phyloP scores from a whole-genome alignment of 306 rosid species.

The Clitoria ternatea region DNA sequence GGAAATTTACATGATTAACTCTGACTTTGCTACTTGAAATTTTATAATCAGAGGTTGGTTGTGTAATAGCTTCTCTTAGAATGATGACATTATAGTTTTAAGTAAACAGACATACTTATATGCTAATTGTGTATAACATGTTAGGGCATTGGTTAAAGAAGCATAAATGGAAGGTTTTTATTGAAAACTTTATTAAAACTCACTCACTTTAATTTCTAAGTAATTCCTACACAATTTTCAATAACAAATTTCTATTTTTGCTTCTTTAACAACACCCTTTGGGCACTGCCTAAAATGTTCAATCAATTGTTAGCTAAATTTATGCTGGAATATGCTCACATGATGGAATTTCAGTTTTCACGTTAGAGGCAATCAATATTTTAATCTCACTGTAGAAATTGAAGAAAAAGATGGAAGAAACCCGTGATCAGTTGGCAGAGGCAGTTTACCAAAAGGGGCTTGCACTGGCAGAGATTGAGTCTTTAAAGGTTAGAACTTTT shows the following conservation, averaged over 20 bases:
- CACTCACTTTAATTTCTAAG: no score
- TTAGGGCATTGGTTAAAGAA: no score
- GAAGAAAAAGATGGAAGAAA: slow-evolving; percentile 81
- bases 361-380: slow-evolving; percentile 11
- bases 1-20: slow-evolving; percentile 6
- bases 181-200: no score
- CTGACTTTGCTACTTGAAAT: slow-evolving; percentile 4
- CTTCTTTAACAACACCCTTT: no score
- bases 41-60: background rate
- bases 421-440: slow-evolving; percentile 82
- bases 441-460: slow-evolving; percentile 91
- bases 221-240: no score
- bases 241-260: no score
- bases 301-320: background rate
- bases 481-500: slow-evolving; percentile 59
- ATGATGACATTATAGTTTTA: background rate
- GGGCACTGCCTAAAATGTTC: background rate
- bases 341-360: background rate
- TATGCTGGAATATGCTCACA: background rate
- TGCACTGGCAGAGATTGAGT: slow-evolving; percentile 64
- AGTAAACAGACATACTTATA: slow-evolving; percentile 4
- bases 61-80: background rate
- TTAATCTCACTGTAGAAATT: slow-evolving; percentile 42
- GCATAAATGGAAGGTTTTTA: no score
- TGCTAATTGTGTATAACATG: background rate